A percentile compares a stretch with the other conserved stretches of the same genome.
phyloP scores from a whole-genome alignment of 2,329 filamentous ascomycete species.

The Zymoseptoria ardabiliae region DNA sequence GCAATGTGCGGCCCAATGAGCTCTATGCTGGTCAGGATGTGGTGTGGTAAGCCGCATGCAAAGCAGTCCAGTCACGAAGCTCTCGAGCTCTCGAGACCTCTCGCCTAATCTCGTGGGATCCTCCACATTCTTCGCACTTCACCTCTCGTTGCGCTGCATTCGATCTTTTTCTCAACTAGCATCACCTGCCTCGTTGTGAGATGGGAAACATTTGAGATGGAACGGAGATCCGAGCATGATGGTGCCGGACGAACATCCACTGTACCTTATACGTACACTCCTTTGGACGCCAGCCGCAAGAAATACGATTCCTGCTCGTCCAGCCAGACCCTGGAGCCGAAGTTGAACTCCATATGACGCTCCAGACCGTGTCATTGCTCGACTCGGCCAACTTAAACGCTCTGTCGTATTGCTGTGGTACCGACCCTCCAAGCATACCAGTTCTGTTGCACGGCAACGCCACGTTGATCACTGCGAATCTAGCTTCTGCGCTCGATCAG shows the following conservation, averaged over 20 bases:
- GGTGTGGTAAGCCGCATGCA: background rate
- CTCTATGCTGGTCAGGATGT: background rate
- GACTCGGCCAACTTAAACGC: background rate
- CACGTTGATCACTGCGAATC: background rate
- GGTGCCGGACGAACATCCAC: no score
- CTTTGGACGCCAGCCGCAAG: background rate
- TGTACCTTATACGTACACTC: background rate
- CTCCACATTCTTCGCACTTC: background rate
- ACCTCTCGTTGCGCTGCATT: no score
- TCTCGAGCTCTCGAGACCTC: background rate
- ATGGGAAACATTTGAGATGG: no score
- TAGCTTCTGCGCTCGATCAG: conserved; percentile 1
- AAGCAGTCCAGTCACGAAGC: background rate
- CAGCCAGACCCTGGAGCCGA: background rate
- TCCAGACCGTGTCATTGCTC: background rate
- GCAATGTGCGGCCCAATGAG: background rate
- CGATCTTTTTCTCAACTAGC: no score
- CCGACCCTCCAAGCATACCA: background rate
- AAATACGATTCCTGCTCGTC: background rate
- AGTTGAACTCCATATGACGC: background rate
- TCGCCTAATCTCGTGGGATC: background rate
- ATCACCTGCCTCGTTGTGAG: no score
- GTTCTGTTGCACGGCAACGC: background rate
- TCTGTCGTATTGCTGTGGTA: conserved; percentile 9
- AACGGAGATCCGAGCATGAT: no score